Base-by-base conservation (phyloP, 2,329 filamentous ascomycete species). In the Diaporthe vexans region DNA sequence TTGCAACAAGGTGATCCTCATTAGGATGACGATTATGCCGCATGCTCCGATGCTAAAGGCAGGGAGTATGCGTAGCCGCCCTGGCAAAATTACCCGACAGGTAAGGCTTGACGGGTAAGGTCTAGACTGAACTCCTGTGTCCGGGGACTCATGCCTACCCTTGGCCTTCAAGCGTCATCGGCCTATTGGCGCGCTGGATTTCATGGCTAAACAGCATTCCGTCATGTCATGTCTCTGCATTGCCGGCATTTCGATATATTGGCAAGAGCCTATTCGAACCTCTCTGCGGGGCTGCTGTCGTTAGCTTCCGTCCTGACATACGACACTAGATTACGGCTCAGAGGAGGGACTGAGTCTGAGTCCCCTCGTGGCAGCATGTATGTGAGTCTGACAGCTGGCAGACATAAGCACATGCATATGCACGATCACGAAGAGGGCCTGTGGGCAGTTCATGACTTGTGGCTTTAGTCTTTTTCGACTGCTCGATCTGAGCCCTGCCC, bases 31-130 rank as follows among this genome's bases (percentile, higher is more conserved):
- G 8, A 52, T 52, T 67, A 67, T 67, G 63, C 63, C 46, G 63
- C 46, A 52, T 67, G 5, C 52, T 21, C 46, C 46, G 26, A 37
- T 17, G 46, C 46, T 4, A 13, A 40, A 13, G 37, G 19, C 13
- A 15, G n/a, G 13, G 37, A 29, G 46, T 67, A 10, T 29, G 61
- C 61, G 29, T 24, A 52, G 29, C 29, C 21, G 46, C 48, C 43
- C 43, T 37, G 63, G 33, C 46, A 67, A 33, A 67, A 67, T 67
- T 67, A 67, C 63, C 63, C 63, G 63, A 52, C 63, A 52, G 63
- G 63, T 40, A 67, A 52, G 63, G 63, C 63, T 33, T 67, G 7
- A 15, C 63, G 40, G 63, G n/a, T 51, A 33, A 65, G 59, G 26
- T 46, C 19, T 35, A 26, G 24, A 33, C 59, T n/a, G 19, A 48